Evolutionary conservation across 345 rosid species (phyloP).

Genomic region (Aquilaria yunnanensis): DNA sequence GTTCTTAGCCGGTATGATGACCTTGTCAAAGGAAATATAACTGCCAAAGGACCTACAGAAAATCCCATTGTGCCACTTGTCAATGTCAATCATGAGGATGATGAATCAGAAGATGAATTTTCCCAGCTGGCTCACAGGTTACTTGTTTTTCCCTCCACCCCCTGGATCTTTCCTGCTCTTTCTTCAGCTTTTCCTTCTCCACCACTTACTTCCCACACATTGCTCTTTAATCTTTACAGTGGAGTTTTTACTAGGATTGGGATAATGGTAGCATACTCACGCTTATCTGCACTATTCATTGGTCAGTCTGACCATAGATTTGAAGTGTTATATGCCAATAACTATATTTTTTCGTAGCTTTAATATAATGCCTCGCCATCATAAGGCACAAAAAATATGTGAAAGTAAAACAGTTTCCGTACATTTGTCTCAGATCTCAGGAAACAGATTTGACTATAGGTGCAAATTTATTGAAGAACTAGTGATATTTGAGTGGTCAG

Average conservation of each 20-base stretch:
- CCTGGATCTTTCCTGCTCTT: background rate
- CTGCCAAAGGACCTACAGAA: slow-evolving; percentile 23
- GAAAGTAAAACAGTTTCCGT: no score
- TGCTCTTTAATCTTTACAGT: background rate
- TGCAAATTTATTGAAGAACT: no score
- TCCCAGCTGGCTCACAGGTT: slow-evolving; percentile 72
- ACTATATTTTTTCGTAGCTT: no score
- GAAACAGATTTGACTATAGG: no score
- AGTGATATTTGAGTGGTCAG: no score
- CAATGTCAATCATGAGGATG: slow-evolving; percentile 51
- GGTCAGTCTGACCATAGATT: no score
- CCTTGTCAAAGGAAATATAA: slow-evolving; percentile 47
- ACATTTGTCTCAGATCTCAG: no score
- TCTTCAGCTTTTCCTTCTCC: background rate
- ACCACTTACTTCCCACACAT: background rate
- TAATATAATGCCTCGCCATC: no score
- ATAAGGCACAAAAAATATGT: no score
- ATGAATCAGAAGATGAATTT: slow-evolving; percentile 78
- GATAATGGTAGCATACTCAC: background rate
- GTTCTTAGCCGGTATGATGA: slow-evolving; percentile 69
- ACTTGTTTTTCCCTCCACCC: background rate
- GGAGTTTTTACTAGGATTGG: no score
- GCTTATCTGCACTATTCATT: no score
- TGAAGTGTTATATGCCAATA: no score
- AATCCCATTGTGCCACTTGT: slow-evolving; percentile 43